Evolutionary conservation across 371 early-diverging fungal genomes (phyloP).

Genomic region (Gilbertella persicaria): DNA sequence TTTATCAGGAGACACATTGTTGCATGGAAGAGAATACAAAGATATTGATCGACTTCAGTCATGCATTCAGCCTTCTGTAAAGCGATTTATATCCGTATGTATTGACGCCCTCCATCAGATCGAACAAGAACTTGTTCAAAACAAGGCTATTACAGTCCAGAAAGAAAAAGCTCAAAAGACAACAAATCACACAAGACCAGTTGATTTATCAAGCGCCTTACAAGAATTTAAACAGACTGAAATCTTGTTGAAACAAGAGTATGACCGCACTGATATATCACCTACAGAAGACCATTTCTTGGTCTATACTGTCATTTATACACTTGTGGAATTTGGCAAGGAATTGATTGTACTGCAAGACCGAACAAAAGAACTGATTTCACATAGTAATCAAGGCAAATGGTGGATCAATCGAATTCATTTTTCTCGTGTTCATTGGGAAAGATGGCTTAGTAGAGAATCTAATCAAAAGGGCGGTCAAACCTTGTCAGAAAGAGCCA

Average conservation of each 20-base stretch:
- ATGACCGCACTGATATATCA: slow-evolving; percentile 10
- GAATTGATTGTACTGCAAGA: slow-evolving; percentile 23
- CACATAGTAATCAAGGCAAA: neutral
- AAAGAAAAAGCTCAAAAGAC: neutral
- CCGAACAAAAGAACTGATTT: slow-evolving; percentile 16
- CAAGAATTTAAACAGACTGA: slow-evolving; percentile 18
- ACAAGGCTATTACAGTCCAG: slow-evolving; percentile 21
- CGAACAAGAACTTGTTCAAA: slow-evolving; percentile 14
- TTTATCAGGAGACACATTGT: slow-evolving; percentile 5
- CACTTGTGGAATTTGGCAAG: slow-evolving; percentile 30
- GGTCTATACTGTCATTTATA: slow-evolving; percentile 35
- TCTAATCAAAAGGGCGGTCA: slow-evolving; percentile 9
- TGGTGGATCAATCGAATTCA: slow-evolving; percentile 16
- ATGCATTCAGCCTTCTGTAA: slow-evolving; percentile 24
- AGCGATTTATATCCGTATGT: slow-evolving; percentile 21
- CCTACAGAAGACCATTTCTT: slow-evolving; percentile 45
- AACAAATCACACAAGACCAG: neutral
- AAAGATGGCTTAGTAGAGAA: slow-evolving; percentile 25
- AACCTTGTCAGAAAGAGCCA: slow-evolving; percentile 16
- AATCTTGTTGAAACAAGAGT: slow-evolving; percentile 27
- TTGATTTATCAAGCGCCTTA: slow-evolving; percentile 16
- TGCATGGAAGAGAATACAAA: slow-evolving; percentile 27
- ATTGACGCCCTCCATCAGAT: slow-evolving; percentile 15
- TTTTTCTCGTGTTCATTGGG: slow-evolving; percentile 25
- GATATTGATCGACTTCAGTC: slow-evolving; percentile 29